A percentile compares a stretch with the other conserved stretches of the same genome.
Conservation (phyloP, 208 protist species). For the Dictyostelium gargantuum region DNA sequence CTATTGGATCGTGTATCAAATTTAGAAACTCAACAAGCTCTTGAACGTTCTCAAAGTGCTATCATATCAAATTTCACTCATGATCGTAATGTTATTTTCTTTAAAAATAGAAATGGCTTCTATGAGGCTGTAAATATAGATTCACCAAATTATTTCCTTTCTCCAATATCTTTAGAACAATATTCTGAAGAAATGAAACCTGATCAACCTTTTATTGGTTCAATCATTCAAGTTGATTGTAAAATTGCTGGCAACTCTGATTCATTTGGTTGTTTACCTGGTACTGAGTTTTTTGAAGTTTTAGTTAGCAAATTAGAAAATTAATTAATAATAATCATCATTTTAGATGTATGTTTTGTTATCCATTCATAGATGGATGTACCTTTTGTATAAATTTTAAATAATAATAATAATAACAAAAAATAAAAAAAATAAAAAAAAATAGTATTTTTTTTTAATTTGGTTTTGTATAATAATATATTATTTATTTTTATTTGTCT, state of each 20-base stretch:
- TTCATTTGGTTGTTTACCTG: background rate
- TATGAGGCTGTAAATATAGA: constrained; percentile 31
- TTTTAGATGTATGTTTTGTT: background rate
- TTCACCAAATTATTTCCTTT: constrained; percentile 35
- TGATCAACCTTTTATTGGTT: background rate
- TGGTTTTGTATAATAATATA: background rate
- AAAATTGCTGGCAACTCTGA: background rate
- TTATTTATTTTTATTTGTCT: background rate
- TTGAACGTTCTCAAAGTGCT: background rate
- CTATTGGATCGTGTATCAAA: background rate
- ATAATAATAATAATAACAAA: background rate
- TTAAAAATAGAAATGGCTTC: background rate
- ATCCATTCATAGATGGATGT: too few species aligned
- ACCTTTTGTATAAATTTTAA: background rate
- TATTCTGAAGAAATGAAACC: background rate
- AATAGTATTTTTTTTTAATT: background rate
- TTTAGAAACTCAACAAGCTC: background rate
- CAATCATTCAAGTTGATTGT: background rate
- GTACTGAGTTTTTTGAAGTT: background rate
- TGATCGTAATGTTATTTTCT: background rate
- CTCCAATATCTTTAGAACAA: background rate
- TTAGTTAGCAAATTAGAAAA: constrained; percentile 11
- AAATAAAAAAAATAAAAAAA: background rate
- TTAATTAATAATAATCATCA: background rate
- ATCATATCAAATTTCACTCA: background rate